phyloP scores from a whole-genome alignment of 2,329 filamentous ascomycete genomes.

The Pseudopithomyces chartarum region DNA sequence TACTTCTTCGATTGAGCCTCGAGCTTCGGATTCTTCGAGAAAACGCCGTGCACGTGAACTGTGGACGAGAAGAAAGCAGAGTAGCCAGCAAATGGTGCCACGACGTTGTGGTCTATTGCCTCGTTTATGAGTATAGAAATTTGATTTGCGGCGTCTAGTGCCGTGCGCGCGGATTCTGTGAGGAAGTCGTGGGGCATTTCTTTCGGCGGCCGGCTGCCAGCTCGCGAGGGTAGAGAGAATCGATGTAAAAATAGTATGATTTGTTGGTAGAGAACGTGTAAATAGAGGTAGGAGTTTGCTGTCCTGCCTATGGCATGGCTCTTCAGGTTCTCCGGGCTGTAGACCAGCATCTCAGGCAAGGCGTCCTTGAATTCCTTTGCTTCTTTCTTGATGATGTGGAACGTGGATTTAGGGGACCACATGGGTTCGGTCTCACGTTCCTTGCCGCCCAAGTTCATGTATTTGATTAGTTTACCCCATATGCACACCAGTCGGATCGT shows the following conservation, averaged over 20 bases:
- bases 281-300: constrained; percentile 88
- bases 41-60: constrained; percentile 91
- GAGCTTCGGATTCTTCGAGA: constrained; percentile 78
- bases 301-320: constrained; percentile 83
- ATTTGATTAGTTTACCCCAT: constrained; percentile 89
- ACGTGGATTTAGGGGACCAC: constrained; percentile 82
- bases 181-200: constrained; percentile 81
- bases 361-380: constrained; percentile 71
- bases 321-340: constrained; percentile 80
- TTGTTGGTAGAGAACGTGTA: constrained; percentile 90
- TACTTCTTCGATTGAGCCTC: constrained; percentile 82
- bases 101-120: constrained; percentile 77
- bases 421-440: constrained; percentile 76
- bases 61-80: constrained; percentile 92
- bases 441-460: constrained; percentile 87
- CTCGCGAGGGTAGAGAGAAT: constrained; percentile 75
- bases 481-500: constrained; percentile 83
- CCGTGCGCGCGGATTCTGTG: constrained; percentile 73
- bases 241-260: constrained; percentile 88
- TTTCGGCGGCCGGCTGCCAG: constrained; percentile 66
- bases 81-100: constrained; percentile 92
- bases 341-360: constrained; percentile 74
- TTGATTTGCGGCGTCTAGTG: constrained; percentile 81
- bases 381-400: constrained; percentile 70
- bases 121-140: constrained; percentile 86